Evolutionary conservation across 192 early-diverging fungal genomes (phyloP).

Genomic region (Umbelopsis isabellina): DNA sequence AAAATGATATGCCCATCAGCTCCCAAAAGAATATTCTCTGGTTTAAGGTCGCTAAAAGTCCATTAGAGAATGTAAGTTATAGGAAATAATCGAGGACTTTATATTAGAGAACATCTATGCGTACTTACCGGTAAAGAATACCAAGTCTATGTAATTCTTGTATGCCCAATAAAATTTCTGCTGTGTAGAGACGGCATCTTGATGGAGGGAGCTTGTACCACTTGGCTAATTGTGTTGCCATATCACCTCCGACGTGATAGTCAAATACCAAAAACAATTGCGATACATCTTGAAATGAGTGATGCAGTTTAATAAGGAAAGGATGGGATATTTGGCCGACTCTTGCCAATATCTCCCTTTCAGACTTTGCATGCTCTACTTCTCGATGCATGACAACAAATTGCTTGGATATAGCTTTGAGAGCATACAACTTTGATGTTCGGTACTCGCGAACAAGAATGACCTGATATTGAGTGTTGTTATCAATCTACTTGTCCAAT

Average conservation of each 20-base stretch:
- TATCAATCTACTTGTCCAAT: background rate
- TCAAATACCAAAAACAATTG: constrained; percentile 79
- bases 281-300: constrained; percentile 73
- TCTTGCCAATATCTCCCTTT: constrained; percentile 68
- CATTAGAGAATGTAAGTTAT: background rate
- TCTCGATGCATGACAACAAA: constrained; percentile 77
- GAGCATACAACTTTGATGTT: constrained; percentile 74
- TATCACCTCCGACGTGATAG: constrained; percentile 81
- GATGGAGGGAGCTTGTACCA: constrained; percentile 64
- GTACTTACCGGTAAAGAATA: constrained; percentile 61
- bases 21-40: constrained; percentile 71
- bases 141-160: constrained; percentile 67
- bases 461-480: constrained; percentile 11
- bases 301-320: constrained; percentile 74
- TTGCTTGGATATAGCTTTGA: constrained; percentile 80
- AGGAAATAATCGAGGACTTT: background rate
- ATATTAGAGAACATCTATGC: background rate
- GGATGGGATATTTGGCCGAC: constrained; percentile 50
- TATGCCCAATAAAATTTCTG: constrained; percentile 72
- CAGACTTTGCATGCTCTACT: constrained; percentile 75
- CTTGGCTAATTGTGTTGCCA: constrained; percentile 76
- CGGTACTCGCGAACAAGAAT: constrained; percentile 68
- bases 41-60: constrained; percentile 63
- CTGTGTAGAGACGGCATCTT: constrained; percentile 69
- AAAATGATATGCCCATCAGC: constrained; percentile 74